Conservation (phyloP, 257 asterid genomes). For the Solanum rostratum region DNA sequence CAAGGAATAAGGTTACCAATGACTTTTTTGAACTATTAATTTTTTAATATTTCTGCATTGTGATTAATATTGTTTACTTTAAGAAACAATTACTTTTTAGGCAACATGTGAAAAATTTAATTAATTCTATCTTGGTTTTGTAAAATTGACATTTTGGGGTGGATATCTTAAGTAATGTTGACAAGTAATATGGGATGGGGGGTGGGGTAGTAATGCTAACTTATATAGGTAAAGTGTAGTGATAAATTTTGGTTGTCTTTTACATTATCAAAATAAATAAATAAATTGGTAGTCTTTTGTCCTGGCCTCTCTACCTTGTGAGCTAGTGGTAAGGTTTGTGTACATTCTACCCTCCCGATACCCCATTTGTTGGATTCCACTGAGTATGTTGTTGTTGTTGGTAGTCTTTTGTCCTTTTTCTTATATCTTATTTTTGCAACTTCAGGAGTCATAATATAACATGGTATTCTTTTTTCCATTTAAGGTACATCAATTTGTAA, state of each 20-base stretch:
- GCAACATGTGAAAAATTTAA: not conserved
- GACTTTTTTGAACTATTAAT: not conserved
- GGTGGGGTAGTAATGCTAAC: not conserved
- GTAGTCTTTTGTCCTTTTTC: no score
- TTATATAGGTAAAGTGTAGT: not conserved
- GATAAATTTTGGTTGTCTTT: not conserved
- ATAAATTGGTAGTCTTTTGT: not conserved
- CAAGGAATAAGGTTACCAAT: not conserved
- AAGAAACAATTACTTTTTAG: not conserved
- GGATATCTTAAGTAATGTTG: not conserved
- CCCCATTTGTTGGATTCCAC: no score
- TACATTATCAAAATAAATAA: no score
- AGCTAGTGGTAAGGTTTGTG: no score
- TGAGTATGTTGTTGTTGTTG: no score
- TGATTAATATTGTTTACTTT: not conserved
- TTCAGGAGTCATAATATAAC: not conserved
- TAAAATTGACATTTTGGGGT: not conserved
- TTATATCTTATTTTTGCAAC: not conserved
- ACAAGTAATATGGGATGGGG: not conserved
- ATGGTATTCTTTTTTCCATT: not conserved
- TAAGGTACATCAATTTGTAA: slow-evolving; percentile 83
- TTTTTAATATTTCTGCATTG: not conserved
- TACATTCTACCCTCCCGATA: no score
- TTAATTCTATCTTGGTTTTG: not conserved
- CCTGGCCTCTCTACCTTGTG: no score